Conservation (phyloP, 352 stramenopile species). For the Phytophthora sojae region DNA sequence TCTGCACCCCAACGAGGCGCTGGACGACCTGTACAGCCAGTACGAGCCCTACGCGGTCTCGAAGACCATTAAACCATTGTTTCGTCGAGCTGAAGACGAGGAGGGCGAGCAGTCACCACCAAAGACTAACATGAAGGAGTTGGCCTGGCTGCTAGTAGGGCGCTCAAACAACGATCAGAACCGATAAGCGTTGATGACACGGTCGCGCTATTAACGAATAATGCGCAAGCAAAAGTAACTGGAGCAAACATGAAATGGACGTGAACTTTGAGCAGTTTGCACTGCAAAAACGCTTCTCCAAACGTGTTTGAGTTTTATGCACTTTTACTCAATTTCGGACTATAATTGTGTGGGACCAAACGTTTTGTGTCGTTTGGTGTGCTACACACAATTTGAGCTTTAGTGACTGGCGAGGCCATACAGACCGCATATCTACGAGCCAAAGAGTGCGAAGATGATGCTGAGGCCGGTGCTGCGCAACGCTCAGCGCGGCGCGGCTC, state of each 20-base stretch:
- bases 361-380: no score
- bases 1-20: slow-evolving; percentile 37
- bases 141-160: slow-evolving; percentile 38
- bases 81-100: slow-evolving; percentile 7
- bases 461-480: slow-evolving; percentile 39
- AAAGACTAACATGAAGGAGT: slow-evolving; percentile 32
- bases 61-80: slow-evolving; percentile 31
- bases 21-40: slow-evolving; percentile 47
- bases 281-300: no score
- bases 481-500: slow-evolving; percentile 17
- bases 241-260: no score
- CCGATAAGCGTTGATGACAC: not conserved
- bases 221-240: no score
- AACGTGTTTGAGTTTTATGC: no score
- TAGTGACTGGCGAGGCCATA: not conserved
- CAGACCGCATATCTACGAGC: slow-evolving; percentile 7
- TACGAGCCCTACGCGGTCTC: slow-evolving; percentile 53
- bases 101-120: slow-evolving; percentile 2
- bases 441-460: slow-evolving; percentile 22
- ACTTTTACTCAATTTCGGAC: no score
- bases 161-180: slow-evolving; percentile 23
- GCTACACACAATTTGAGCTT: not conserved
- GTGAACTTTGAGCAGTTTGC: no score
- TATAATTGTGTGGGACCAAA: no score
- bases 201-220: not conserved